Evolutionary conservation across 805 yeast species (phyloP).

Genomic region (Starmerella bombi): DNA sequence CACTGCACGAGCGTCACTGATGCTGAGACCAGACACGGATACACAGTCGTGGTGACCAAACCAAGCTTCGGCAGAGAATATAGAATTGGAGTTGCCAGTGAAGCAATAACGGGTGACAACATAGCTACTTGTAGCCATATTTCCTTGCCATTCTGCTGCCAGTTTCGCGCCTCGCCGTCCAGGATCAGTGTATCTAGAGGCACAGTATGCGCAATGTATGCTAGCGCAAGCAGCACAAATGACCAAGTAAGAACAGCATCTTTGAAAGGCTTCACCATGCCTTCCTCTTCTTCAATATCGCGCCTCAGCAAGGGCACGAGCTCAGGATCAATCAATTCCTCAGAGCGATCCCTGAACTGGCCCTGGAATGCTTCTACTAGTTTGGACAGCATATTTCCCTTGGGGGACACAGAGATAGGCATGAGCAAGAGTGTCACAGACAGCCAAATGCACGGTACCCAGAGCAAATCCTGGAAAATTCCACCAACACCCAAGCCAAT

Average conservation of each 20-base stretch:
- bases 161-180: conserved; percentile 7
- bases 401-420: conserved; percentile 6
- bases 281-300: background rate
- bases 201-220: conserved; percentile 5
- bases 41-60: background rate
- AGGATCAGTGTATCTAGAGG: conserved; percentile 6
- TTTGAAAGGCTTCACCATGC: no score
- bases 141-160: background rate
- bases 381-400: background rate
- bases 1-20: background rate
- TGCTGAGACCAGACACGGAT: background rate
- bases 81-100: background rate
- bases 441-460: conserved; percentile 6
- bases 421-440: conserved; percentile 6
- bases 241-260: background rate
- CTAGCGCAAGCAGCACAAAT: background rate
- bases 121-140: background rate
- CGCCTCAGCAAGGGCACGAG: background rate
- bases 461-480: conserved; percentile 7
- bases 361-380: background rate
- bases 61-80: background rate
- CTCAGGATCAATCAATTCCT: conserved; percentile 1
- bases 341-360: background rate
- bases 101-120: background rate
- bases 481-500: conserved; percentile 1